Base-by-base conservation (phyloP, 768 basidiomycete genomes). In the Panellus pusillus region DNA sequence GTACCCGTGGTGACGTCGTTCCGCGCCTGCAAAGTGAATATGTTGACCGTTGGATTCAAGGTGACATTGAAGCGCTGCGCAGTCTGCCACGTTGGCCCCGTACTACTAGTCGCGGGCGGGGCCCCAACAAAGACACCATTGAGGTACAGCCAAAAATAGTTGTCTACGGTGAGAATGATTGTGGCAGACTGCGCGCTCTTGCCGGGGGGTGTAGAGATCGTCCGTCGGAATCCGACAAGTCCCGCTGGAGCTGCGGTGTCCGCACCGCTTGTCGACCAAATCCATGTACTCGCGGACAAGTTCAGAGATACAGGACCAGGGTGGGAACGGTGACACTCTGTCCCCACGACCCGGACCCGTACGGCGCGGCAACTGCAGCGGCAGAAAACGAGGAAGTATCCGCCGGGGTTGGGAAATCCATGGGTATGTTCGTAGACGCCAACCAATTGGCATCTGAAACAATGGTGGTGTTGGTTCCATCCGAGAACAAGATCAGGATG, bases 361-460 rank as follows among this genome's bases (percentile, higher is more conserved):
- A 44, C 11, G 32, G n/a, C 12, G 31, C 50, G 8, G 41, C 46
- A 15, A 57, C 55, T 5, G 18, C 38, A 3, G 50, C 45, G 6
- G 49, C 6, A 2, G 44, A 4, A 36, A 57, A 57, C 4, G 11
- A 13, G 1, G 50, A 38, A 19, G 36, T 39, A 14, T 46, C 13
- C 18, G 44, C 8, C 3, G 55, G 38, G 11, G 20, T 35, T 7
- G 55, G 55, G 15, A 58, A 58, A 31, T 44, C 28, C 13, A 43
- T 2, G 6, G 57, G 57, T 20, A 58, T 58, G 14, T 17, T 31
- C 0, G 40, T 35, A 13, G 57, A 32, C 7, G 51, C 57, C 37
- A 50, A 8, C 57, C 57, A 58, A 14, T 28, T 44, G 12, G 46
- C 6, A 29, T 58, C 52, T 19, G 57, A 58, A 8, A 53, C 12